These are phyloP conservation scores for Fusarium sp. DNA, from an alignment of 2,329 filamentous ascomycete species.

Conservation along the genomic window DNA sequence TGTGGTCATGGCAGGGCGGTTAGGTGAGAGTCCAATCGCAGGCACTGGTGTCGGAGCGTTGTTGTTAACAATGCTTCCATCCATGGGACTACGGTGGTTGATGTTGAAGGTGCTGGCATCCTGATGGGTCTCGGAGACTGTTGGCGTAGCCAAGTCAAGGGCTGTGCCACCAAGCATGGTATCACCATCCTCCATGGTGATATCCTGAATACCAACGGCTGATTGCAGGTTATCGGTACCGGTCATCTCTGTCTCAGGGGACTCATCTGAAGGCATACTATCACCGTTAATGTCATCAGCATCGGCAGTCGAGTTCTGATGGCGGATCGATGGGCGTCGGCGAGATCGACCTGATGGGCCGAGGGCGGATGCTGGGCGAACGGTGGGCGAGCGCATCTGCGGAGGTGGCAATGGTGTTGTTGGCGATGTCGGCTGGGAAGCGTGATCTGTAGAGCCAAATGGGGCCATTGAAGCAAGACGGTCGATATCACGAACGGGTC, in stretches of 20 bases:
- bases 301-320: constrained; percentile 91
- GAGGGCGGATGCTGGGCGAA: constrained; percentile 63
- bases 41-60: constrained; percentile 73
- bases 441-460: constrained; percentile 73
- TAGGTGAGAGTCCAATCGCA: constrained; percentile 77
- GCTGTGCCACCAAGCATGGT: constrained; percentile 80
- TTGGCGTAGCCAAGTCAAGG: constrained; percentile 79
- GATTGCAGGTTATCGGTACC: constrained; percentile 83
- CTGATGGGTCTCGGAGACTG: constrained; percentile 81
- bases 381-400: constrained; percentile 66
- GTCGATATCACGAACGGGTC: constrained; percentile 84
- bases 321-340: constrained; percentile 85
- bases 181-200: constrained; percentile 81
- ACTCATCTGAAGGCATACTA: constrained; percentile 81
- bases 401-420: constrained; percentile 82
- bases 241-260: constrained; percentile 80
- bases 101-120: constrained; percentile 95
- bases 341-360: constrained; percentile 67
- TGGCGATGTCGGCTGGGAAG: constrained; percentile 92
- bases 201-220: constrained; percentile 86
- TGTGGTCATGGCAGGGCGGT: constrained; percentile 75
- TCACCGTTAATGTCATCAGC: constrained; percentile 88
- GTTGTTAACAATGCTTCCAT: constrained; percentile 84
- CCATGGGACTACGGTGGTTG: constrained; percentile 83
- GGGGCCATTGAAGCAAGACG: constrained; percentile 85